These are phyloP conservation scores for Colletotrichum shisoi DNA, from an alignment of 2,329 filamentous ascomycete species.

Conservation along the genomic window DNA sequence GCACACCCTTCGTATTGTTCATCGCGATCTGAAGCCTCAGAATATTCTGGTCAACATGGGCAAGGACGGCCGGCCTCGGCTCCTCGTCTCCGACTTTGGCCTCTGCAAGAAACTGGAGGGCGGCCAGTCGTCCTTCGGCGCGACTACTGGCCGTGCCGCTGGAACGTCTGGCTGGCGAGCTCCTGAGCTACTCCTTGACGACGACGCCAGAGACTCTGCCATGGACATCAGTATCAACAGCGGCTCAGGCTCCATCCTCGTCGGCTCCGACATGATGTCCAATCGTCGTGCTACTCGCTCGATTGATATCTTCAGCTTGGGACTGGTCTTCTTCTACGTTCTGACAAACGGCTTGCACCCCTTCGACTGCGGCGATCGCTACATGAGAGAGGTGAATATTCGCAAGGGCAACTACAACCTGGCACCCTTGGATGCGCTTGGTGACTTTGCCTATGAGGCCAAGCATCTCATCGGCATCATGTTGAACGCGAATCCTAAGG, in stretches of 20 bases:
- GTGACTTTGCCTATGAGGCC: slow-evolving; percentile 85
- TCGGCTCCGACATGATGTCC: slow-evolving; percentile 64
- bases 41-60: slow-evolving; percentile 88
- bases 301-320: slow-evolving; percentile 96
- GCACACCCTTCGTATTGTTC: slow-evolving; percentile 91
- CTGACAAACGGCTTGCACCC: slow-evolving; percentile 90
- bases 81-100: slow-evolving; percentile 97
- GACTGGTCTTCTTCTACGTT: slow-evolving; percentile 99
- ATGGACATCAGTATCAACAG: slow-evolving; percentile 66
- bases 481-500: slow-evolving; percentile 65
- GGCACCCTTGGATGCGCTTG: slow-evolving; percentile 74
- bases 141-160: slow-evolving; percentile 90
- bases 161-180: slow-evolving; percentile 97
- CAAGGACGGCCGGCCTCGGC: slow-evolving; percentile 74
- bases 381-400: slow-evolving; percentile 97
- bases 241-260: slow-evolving; percentile 66
- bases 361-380: slow-evolving; percentile 91
- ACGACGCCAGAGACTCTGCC: slow-evolving; percentile 67
- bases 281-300: slow-evolving; percentile 88
- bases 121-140: slow-evolving; percentile 91
- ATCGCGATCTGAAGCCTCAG: slow-evolving; percentile 95
- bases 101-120: slow-evolving; percentile 97
- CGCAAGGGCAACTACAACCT: slow-evolving; percentile 85
- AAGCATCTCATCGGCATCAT: slow-evolving; percentile 86
- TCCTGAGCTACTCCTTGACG: slow-evolving; percentile 86